phyloP scores from a whole-genome alignment of 495 filamentous ascomycete genomes.

The Aspergillus leporis region DNA sequence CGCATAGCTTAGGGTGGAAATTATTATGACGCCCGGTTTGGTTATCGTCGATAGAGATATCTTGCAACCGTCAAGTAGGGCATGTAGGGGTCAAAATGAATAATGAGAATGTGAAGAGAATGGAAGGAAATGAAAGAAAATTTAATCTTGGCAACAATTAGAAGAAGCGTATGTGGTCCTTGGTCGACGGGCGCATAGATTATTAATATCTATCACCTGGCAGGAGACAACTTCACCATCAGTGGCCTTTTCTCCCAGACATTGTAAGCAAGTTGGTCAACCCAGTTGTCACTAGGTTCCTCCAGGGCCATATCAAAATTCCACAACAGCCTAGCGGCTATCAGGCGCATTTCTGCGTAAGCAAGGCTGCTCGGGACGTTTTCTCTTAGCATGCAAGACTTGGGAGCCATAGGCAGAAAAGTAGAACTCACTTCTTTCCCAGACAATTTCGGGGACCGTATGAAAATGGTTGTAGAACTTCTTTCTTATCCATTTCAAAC shows the following conservation, averaged over 20 bases:
- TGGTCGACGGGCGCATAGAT: no score
- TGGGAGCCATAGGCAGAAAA: neutral
- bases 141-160: no score
- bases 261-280: conserved; percentile 32
- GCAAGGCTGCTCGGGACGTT: conserved; percentile 31
- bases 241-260: conserved; percentile 45
- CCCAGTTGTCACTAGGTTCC: conserved; percentile 30
- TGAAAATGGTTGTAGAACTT: conserved; percentile 46
- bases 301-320: conserved; percentile 42
- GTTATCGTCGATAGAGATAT: neutral
- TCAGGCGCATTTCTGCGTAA: conserved; percentile 46
- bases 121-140: no score
- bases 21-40: no score
- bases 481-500: conserved; percentile 32
- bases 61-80: neutral
- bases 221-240: conserved; percentile 31
- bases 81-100: no score
- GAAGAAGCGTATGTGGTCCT: no score
- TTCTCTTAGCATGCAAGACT: neutral
- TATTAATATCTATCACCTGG: neutral
- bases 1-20: no score
- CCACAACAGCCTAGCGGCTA: conserved; percentile 40
- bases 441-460: conserved; percentile 50
- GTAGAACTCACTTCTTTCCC: conserved; percentile 40
- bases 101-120: no score